Evolutionary conservation across 257 asterid species (phyloP), one percentile per base, ranked within the genome.

Genomic region (Lantana camara): DNA sequence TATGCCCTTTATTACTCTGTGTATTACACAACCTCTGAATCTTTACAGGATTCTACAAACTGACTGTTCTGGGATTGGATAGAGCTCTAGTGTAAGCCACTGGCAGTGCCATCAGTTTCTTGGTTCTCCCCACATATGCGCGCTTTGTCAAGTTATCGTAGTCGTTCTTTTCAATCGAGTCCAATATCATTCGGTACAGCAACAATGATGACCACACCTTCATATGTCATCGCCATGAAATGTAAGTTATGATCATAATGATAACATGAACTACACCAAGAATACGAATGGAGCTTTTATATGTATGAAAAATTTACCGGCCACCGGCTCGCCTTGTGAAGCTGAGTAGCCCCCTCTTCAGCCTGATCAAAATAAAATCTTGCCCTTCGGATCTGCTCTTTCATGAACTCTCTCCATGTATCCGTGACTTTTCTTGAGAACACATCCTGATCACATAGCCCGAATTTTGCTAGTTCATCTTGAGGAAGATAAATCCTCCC

Each of bases 401-500:
- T 90, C 95, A 84, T 90, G 77, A 90, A 84, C 15, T 81, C 89
- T 65, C 85, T 86, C 97, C 97, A 90, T 17, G 63, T 74, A 44
- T 82, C 79, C 9, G 75, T 74, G 7, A 87, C 83, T 70, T 83
- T 83, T 51, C 90, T 73, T 42, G 94, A 77, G 66, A 84, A 90
- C 4, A 87, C 73, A 47, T 90, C 97, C 63, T 77, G 69, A 29
- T 83, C 91, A 9, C 80, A 63, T 34, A 90, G 30, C 11, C 91
- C 95, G 56, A 70, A 90, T 70, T 63, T 76, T 0, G 81, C 79
- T 0, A 86, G 90, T 59, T 90, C 97, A 11, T 86, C 94, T 80
- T 86, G 95, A 3, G 97, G 97, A 57, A 90, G 94, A 77, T 90
- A 90, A 30, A 90, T 73, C 64, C 97, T 90, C 41, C 94, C 97